Base-by-base conservation (phyloP, 2,329 filamentous ascomycete genomes). In the Cryphonectria nitschkei region DNA sequence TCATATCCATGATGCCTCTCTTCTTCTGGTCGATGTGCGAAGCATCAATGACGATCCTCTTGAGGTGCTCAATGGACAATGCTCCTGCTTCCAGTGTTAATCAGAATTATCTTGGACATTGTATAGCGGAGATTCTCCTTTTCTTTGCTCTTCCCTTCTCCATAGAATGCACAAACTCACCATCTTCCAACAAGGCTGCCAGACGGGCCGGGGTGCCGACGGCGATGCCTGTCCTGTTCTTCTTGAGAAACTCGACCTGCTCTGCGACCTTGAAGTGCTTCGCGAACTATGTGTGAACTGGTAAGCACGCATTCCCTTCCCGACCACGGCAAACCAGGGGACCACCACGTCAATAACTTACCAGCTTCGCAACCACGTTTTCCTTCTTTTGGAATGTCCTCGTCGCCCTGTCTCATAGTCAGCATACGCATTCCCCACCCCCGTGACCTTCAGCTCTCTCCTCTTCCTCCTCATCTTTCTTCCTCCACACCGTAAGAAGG, bases 241-340 rank as follows among this genome's bases (percentile, higher is more conserved):
- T 86, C 76, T 92, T 87, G 58, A 97, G 88, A 78, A 92, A 93
- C 71, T 91, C 86, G 67, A 95, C 89, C 46, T 95, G 93, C 76
- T 98, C 95, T 68, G 93, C 89, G 14, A 99, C 82, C 82, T 99
- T 99, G 84, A 99, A 97, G 80, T 99, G 96, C 81, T 99, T 99
- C 43, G 96, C 95, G 80, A 99, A 99, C 78, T 89, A 26, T 26
- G 68, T 14, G 3, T 43, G 13, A 5, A 9, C 34, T 52, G n/a
- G 65, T 78, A 69, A 77, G 74, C 39, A 46, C 43, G 37, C 43
- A 7, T n/a, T 37, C 22, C 14, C 29, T 68, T 34, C 1, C 34
- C 16, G 7, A 4, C 9, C 39, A 8, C 26, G 2, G 41, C 11
- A 39, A 26, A 26, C 26, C 26, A 4, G 34, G 29, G 58, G 37